A percentile compares a stretch with the other conserved stretches of the same genome.
phyloP scores from a whole-genome alignment of 768 basidiomycete species.

The Collybia mongolica region DNA sequence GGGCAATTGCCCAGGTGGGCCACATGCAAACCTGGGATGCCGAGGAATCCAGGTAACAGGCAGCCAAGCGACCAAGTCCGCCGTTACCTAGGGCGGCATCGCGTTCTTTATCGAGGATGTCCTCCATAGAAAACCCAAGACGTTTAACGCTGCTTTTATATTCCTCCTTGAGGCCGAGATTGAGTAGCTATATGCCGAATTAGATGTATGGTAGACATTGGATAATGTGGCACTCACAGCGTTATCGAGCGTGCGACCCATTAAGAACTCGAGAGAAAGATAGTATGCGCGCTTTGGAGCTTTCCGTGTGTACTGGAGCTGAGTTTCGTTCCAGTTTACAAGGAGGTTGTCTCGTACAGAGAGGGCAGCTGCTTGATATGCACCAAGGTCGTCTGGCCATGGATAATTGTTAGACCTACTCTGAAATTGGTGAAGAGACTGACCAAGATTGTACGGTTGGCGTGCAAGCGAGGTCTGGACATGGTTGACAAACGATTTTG shows the following conservation, averaged over 20 bases:
- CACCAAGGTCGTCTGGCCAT: conserved; percentile 67
- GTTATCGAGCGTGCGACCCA: conserved; percentile 78
- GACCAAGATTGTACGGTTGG: conserved; percentile 85
- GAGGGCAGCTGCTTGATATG: conserved; percentile 90
- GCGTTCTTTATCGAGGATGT: conserved; percentile 83
- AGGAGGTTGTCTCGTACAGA: conserved; percentile 87
- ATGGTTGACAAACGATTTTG: conserved; percentile 76
- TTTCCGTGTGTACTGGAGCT: conserved; percentile 75
- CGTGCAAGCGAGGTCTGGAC: conserved; percentile 89
- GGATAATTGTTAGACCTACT: conserved; percentile 1
- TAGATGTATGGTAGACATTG: conserved; percentile 40
- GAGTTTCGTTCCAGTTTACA: conserved; percentile 85
- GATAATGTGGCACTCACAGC: conserved; percentile 48
- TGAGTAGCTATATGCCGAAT: conserved; percentile 63
- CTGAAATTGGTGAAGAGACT: conserved; percentile 9
- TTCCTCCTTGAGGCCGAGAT: conserved; percentile 79
- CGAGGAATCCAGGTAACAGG: conserved; percentile 95
- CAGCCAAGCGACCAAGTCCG: conserved; percentile 92
- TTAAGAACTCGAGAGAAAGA: conserved; percentile 91
- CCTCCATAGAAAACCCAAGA: conserved; percentile 91
- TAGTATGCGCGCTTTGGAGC: conserved; percentile 92
- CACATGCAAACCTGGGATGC: conserved; percentile 75
- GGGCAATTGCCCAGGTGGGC: conserved; percentile 42
- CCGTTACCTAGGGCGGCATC: conserved; percentile 96
- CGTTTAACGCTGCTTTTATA: conserved; percentile 65